Percentiles rank a stretch among this genome's conserved stretches.
These are phyloP conservation scores for Knufia petricola DNA, from an alignment of 2,329 filamentous ascomycete genomes.

Conservation along the genomic window DNA sequence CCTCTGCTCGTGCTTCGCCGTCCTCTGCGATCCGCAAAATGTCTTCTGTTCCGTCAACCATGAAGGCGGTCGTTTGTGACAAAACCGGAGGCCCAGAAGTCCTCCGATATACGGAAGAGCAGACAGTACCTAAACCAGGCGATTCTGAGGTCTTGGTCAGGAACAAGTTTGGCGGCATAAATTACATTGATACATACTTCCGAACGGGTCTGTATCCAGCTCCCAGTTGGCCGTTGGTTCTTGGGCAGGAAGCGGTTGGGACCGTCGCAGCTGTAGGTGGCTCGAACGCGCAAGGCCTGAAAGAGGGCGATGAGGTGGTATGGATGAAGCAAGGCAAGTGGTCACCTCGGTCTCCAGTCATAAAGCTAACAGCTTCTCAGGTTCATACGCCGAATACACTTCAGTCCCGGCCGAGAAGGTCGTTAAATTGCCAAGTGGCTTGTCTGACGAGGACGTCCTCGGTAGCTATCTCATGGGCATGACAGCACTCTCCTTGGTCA, in stretches of 20 bases:
- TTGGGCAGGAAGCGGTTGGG: constrained; percentile 72
- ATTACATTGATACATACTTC: constrained; percentile 90
- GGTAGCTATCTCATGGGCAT: constrained; percentile 67
- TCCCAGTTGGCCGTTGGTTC: constrained; percentile 60
- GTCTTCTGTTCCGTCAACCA: constrained; percentile 36
- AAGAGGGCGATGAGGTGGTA: constrained; percentile 60
- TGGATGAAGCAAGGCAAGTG: constrained; percentile 43
- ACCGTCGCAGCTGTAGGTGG: constrained; percentile 55
- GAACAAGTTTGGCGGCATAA: constrained; percentile 71
- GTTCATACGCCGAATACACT: constrained; percentile 51
- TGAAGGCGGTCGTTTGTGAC: constrained; percentile 64
- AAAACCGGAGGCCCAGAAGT: constrained; percentile 65
- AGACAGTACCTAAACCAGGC: constrained; percentile 58
- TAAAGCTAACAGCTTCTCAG: constrained; percentile 17
- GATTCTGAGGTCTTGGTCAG: constrained; percentile 69
- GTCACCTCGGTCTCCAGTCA: background rate
- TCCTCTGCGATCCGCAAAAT: constrained; percentile 11
- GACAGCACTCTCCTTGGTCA: constrained; percentile 68
- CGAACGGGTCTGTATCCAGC: constrained; percentile 67
- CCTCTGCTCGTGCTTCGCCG: constrained; percentile 7
- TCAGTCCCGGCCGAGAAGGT: constrained; percentile 45
- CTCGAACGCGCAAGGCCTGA: constrained; percentile 43
- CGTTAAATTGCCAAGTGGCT: constrained; percentile 52
- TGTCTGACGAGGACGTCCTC: constrained; percentile 54
- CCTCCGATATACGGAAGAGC: constrained; percentile 58